Evolutionary conservation across 2,329 filamentous ascomycete species (phyloP).

Genomic region (Colletotrichum cordylinicola): DNA sequence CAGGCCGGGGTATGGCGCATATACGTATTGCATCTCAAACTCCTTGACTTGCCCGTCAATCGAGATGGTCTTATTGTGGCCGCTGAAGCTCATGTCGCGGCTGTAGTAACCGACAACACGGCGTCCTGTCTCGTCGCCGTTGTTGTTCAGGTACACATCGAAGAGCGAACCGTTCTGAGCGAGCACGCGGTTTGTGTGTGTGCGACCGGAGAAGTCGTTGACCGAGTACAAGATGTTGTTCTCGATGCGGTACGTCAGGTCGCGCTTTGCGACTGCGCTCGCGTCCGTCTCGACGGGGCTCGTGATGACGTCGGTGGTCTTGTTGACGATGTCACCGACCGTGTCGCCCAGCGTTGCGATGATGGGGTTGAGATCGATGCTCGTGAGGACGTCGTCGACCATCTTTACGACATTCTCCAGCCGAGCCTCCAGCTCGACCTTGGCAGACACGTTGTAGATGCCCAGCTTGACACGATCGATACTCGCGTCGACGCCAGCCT

Average conservation of each 20-base stretch:
- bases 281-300: constrained; percentile 14
- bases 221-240: constrained; percentile 66
- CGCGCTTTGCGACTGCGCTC: constrained; percentile 24
- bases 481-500: constrained; percentile 63
- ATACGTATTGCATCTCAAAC: constrained; percentile 58
- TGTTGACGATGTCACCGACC: constrained; percentile 52
- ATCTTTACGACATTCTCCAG: constrained; percentile 65
- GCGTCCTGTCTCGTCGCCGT: constrained; percentile 49
- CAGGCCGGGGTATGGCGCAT: constrained; percentile 54
- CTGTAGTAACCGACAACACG: constrained; percentile 54
- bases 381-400: constrained; percentile 62
- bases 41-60: constrained; percentile 48
- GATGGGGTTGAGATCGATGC: constrained; percentile 66
- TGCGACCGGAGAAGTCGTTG: constrained; percentile 63
- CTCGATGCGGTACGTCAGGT: constrained; percentile 49
- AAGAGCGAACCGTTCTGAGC: constrained; percentile 60
- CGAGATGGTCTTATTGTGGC: constrained; percentile 52
- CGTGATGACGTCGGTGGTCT: constrained; percentile 19
- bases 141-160: constrained; percentile 59
- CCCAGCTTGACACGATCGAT: constrained; percentile 61
- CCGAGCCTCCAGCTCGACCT: constrained; percentile 64
- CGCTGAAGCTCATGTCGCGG: constrained; percentile 60
- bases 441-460: constrained; percentile 64
- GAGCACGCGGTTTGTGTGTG: constrained; percentile 61
- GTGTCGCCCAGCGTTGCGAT: constrained; percentile 59